Percentiles rank a stretch among this genome's conserved stretches.
Conservation (phyloP, 2,329 filamentous ascomycete genomes). For the Teratosphaeria viscida region DNA sequence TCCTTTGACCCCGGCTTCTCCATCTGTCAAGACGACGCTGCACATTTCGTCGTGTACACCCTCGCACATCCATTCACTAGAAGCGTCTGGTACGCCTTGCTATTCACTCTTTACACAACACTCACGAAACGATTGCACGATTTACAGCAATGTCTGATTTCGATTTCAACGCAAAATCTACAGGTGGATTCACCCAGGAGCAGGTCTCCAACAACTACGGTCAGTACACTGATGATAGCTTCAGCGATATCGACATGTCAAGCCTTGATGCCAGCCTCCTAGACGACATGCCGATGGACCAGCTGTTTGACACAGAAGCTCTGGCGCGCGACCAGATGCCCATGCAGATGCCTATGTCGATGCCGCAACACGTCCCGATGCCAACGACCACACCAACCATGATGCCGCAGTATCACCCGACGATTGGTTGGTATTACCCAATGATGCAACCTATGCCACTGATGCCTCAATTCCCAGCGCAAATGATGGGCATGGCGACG, state of each 20-base stretch:
- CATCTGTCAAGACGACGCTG: neutral
- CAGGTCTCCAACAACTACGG: neutral
- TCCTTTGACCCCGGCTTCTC: neutral
- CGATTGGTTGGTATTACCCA: constrained; percentile 1
- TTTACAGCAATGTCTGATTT: neutral
- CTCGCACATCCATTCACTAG: neutral
- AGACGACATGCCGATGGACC: neutral
- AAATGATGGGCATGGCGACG: neutral
- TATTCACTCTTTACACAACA: neutral
- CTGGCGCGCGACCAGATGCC: neutral
- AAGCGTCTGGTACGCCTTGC: neutral
- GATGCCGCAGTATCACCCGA: neutral
- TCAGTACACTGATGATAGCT: neutral
- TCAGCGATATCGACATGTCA: neutral
- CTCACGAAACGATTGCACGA: neutral
- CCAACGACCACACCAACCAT: neutral
- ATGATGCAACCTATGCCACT: neutral
- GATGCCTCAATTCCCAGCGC: neutral
- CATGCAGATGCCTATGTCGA: neutral
- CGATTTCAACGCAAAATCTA: neutral
- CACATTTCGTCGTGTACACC: neutral
- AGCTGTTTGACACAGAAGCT: neutral
- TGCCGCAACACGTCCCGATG: neutral
- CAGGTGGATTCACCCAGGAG: neutral
- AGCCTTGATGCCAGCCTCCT: neutral